These are phyloP conservation scores for Pythium sukuiense DNA, from an alignment of 352 stramenopile genomes.

Conservation along the genomic window DNA sequence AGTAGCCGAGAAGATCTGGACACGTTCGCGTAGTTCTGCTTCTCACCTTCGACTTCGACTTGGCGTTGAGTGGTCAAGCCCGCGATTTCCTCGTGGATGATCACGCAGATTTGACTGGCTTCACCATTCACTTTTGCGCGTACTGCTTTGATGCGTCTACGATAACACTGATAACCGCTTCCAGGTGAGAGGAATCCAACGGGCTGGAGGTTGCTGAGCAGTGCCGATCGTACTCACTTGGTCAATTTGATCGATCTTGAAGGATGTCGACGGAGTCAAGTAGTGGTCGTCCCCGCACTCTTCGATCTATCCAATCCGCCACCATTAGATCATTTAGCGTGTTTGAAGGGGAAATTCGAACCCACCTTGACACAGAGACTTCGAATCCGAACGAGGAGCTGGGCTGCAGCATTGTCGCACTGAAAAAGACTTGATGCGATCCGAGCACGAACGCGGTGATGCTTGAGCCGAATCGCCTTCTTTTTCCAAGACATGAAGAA, in stretches of 20 bases:
- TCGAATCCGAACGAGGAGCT: slow-evolving; percentile 39
- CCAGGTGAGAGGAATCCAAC: background rate
- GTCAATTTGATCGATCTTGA: background rate
- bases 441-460: slow-evolving; percentile 36
- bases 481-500: slow-evolving; percentile 80
- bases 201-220: too few species aligned
- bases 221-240: background rate
- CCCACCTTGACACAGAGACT: slow-evolving; percentile 30
- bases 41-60: slow-evolving; percentile 8
- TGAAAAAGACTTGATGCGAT: slow-evolving; percentile 50
- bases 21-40: slow-evolving; percentile 22
- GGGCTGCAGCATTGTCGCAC: slow-evolving; percentile 41
- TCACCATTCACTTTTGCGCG: background rate
- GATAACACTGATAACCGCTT: slow-evolving; percentile 4
- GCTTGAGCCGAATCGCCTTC: slow-evolving; percentile 44
- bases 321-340: too few species aligned
- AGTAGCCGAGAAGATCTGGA: slow-evolving; percentile 31
- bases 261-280: background rate
- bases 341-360: too few species aligned
- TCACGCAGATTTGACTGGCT: slow-evolving; percentile 1
- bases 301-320: background rate
- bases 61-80: slow-evolving; percentile 3
- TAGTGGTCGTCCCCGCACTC: background rate
- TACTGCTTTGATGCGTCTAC: slow-evolving; percentile 3
- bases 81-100: slow-evolving; percentile 8